Base-by-base conservation (phyloP, 352 stramenopile species). In the Globisporangium rhizosaccharum region DNA sequence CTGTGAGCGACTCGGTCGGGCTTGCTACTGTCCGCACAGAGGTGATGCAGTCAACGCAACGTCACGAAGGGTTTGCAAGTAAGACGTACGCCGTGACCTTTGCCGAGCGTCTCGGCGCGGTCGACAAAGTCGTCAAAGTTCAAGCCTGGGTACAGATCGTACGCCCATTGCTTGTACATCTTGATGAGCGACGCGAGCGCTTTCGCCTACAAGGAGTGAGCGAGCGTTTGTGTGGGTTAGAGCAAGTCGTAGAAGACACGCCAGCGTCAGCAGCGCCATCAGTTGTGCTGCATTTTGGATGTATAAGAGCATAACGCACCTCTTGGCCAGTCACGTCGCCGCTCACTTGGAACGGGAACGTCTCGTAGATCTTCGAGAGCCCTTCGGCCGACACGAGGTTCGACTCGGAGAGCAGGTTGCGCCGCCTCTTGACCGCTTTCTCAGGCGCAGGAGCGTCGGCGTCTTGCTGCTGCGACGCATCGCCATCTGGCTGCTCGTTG, bases 91-190 rank as follows among this genome's bases (percentile, higher is more conserved):
- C 44, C 62, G 25, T 86, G 77, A 6, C 66, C 68, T 46, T 88
- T 88, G 18, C 77, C 76, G 11, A 92, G 50, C 23, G 57, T 59
- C 59, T 92, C 82, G 6, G 79, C 63, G 14, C 82, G 69, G 11
- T 90, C 82, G 26, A 90, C 62, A 55, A 94, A 90, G 61, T 94
- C 82, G 39, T 92, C 84, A 62, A 94, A 87, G 48, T 89, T 83
- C n/a, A 92, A 71, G 0, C 80, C 81, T 18, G 84, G 82, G 54
- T 88, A 91, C 41, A 94, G 67, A 49, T 92, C 84, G 60, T 85
- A 94, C 14, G 84, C 84, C 84, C 84, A 94, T 55, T 94, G 79
- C 56, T 88, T 90, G 73, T 94, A 94, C 77, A 87, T 87, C 48
- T 80, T 80, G 12, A 94, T 65, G 46, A 94, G 63, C 36, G 73